A percentile compares a stretch with the other conserved stretches of the same genome.
Evolutionary conservation across 768 basidiomycete species (phyloP).

Genomic region (Podaxis pistillaris): DNA sequence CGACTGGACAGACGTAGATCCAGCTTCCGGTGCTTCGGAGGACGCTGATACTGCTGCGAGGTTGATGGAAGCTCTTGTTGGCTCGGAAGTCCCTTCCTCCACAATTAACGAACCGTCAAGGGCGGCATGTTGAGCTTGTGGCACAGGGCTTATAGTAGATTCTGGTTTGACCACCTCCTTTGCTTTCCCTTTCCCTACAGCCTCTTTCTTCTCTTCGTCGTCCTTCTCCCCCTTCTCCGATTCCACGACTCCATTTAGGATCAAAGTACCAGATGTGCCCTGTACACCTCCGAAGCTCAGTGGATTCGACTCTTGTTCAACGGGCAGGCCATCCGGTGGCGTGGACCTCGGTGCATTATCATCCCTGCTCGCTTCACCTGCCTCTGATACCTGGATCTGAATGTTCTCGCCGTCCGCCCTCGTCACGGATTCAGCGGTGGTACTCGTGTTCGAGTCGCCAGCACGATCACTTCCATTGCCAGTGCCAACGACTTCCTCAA

Average conservation of each 20-base stretch:
- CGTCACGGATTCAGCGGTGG: background rate
- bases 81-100: background rate
- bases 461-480: constrained; percentile 9
- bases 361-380: background rate
- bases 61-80: background rate
- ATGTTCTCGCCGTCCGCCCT: background rate
- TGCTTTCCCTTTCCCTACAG: background rate
- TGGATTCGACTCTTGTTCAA: background rate
- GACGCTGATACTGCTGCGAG: background rate
- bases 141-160: background rate
- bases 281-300: background rate
- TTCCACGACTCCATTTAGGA: background rate
- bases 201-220: background rate
- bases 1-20: background rate
- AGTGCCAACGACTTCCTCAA: constrained; percentile 33
- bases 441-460: background rate
- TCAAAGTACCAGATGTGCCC: background rate
- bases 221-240: background rate
- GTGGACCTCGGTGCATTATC: background rate
- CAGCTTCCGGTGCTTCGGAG: background rate
- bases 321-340: background rate
- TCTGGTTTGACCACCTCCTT: background rate
- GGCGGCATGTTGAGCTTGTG: background rate
- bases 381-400: background rate
- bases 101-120: background rate